Conservation (phyloP, 106 monocot species). For the Acorus calamus region DNA sequence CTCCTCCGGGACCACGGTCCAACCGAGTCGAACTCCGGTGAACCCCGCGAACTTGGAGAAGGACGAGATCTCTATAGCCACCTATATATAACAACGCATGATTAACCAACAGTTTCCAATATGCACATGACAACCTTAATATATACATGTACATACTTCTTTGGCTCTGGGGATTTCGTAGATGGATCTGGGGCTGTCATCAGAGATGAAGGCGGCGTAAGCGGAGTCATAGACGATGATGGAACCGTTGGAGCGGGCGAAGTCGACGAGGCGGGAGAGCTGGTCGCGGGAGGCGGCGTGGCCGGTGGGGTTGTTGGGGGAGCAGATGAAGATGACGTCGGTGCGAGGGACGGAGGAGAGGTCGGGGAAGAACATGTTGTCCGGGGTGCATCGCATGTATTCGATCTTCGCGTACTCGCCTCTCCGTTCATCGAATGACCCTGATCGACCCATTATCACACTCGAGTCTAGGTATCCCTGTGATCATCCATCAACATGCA, state of each 20-base stretch:
- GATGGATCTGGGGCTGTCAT: slow-evolving; percentile 66
- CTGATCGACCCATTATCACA: slow-evolving; percentile 50
- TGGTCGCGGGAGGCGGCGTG: slow-evolving; percentile 46
- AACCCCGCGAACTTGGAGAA: slow-evolving; percentile 91
- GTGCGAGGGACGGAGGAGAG: slow-evolving; percentile 19
- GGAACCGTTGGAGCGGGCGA: slow-evolving; percentile 42
- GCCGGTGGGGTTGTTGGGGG: slow-evolving; percentile 71
- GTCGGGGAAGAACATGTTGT: slow-evolving; percentile 53
- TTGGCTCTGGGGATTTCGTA: slow-evolving; percentile 70
- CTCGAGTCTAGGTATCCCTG: slow-evolving; percentile 61
- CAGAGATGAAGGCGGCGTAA: slow-evolving; percentile 45
- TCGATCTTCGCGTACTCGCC: slow-evolving; percentile 25
- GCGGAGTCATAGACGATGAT: slow-evolving; percentile 56
- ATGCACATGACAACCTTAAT: too few species aligned
- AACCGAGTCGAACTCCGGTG: slow-evolving; percentile 81
- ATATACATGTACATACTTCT: slow-evolving; percentile 30
- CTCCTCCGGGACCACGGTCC: slow-evolving; percentile 81
- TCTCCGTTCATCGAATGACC: slow-evolving; percentile 6
- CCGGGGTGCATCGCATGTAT: slow-evolving; percentile 54
- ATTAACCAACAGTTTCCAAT: too few species aligned
- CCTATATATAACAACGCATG: slow-evolving; percentile 18
- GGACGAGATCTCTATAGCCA: slow-evolving; percentile 83
- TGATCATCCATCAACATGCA: too few species aligned
- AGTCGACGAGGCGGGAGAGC: slow-evolving; percentile 32
- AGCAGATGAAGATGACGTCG: slow-evolving; percentile 80